phyloP scores from a whole-genome alignment of 2,329 filamentous ascomycete species.

The Penicillium brevicompactum region DNA sequence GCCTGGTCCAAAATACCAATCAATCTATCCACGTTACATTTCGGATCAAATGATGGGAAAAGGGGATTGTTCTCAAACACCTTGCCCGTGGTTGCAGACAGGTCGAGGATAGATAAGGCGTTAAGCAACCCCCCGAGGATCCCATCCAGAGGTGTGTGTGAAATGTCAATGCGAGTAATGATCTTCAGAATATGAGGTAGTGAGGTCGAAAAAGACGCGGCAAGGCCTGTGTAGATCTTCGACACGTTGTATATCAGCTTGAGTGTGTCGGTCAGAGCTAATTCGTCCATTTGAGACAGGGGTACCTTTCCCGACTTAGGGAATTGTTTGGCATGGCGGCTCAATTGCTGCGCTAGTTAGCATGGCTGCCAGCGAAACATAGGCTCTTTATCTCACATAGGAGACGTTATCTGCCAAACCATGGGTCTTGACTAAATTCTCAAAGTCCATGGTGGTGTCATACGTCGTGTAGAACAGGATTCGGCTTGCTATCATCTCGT shows the following conservation, averaged over 20 bases:
- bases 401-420: slow-evolving; percentile 69
- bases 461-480: slow-evolving; percentile 82
- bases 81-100: slow-evolving; percentile 57
- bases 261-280: slow-evolving; percentile 80
- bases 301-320: slow-evolving; percentile 42
- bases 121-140: slow-evolving; percentile 76
- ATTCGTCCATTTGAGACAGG: slow-evolving; percentile 61
- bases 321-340: slow-evolving; percentile 66
- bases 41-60: slow-evolving; percentile 66
- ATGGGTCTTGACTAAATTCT: slow-evolving; percentile 66
- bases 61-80: slow-evolving; percentile 53
- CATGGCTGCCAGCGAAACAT: not conserved
- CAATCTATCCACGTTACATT: slow-evolving; percentile 64
- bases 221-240: slow-evolving; percentile 68
- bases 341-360: slow-evolving; percentile 58
- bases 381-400: slow-evolving; percentile 38
- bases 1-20: slow-evolving; percentile 70
- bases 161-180: slow-evolving; percentile 62
- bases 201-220: slow-evolving; percentile 64
- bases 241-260: slow-evolving; percentile 90
- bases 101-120: slow-evolving; percentile 75
- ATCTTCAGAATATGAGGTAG: slow-evolving; percentile 72
- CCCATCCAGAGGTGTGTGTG: slow-evolving; percentile 69
- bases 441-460: slow-evolving; percentile 68
- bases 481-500: slow-evolving; percentile 82